These are phyloP conservation scores for Arthrinium puccinioides DNA, from an alignment of 2,329 filamentous ascomycete genomes.

Conservation along the genomic window DNA sequence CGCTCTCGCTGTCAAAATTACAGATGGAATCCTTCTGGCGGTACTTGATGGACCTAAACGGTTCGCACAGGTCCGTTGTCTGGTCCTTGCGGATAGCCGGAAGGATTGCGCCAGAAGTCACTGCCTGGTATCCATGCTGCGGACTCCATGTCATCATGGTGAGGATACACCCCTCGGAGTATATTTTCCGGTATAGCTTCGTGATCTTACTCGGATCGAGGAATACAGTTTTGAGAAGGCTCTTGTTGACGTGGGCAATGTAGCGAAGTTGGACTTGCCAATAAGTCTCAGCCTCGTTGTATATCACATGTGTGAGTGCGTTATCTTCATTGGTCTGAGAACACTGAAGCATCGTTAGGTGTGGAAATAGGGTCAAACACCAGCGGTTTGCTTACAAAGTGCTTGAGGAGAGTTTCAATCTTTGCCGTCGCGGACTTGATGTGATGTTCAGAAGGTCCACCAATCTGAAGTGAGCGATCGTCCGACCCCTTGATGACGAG, in stretches of 20 bases:
- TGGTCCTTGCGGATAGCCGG: constrained; percentile 1
- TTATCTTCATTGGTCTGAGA: no score
- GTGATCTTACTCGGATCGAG: constrained; percentile 1
- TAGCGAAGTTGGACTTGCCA: no score
- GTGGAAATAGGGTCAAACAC: no score
- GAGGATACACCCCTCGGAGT: constrained; percentile 3
- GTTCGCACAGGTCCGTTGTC: background rate
- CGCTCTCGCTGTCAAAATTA: no score
- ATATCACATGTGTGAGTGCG: no score
- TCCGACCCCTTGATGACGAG: constrained; percentile 2
- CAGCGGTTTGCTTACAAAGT: constrained; percentile 7
- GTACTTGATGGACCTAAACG: background rate
- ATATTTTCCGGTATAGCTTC: constrained; percentile 2
- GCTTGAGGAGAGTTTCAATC: constrained; percentile 3
- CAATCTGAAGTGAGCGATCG: constrained; percentile 3
- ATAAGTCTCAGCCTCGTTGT: no score
- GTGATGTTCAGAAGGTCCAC: background rate
- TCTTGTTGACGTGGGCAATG: constrained; percentile 1
- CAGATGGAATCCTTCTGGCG: background rate
- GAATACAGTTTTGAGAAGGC: background rate
- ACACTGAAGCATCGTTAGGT: no score
- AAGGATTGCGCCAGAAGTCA: background rate
- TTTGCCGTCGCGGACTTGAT: constrained; percentile 1
- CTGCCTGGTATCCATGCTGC: background rate
- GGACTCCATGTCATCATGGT: background rate